Evolutionary conservation across 768 basidiomycete genomes (phyloP), one percentile per base, ranked within the genome.

Genomic region (Daedalea quercina): DNA sequence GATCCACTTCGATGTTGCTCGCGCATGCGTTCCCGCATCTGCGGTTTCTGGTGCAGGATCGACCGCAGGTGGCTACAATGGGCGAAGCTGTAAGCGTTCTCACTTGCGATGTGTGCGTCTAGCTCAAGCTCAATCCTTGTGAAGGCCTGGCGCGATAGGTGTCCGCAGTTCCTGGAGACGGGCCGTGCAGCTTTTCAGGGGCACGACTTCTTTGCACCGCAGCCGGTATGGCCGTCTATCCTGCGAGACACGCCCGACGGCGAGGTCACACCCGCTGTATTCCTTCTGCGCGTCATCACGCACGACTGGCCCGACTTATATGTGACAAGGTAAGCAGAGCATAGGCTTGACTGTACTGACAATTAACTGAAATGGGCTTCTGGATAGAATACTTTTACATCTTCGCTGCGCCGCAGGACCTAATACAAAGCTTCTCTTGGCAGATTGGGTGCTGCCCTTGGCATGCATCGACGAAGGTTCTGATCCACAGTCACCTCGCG

Each of bases 221-320:
- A 90, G 60, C 67, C 69, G 1, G 50, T 64, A 13, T 54, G 53
- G 44, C 17, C 28, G 35, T 13, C 42, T 51, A 34, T 34, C 28
- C 45, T 35, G 26, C 44, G 47, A 40, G 19, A 47, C 20, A 20
- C 25, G 17, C 19, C 25, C 17, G 9, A 28, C 42, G 26, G 46
- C 44, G 25, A 44, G 53, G 53, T 37, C 20, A 20, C 17, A 73
- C 84, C 54, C 7, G 77, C 84, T 0, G 80, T 88, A 6, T 91
- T 83, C 62, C 71, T 90, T 31, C 70, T 89, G 26, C 79, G 87
- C 22, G 81, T 83, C 19, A 77, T 89, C 35, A 71, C 87, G 31
- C 88, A 91, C 59, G 88, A 91, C 60, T 90, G 88, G 87, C 82
- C 86, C 1, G 84, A 90, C 56, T 70, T 69, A 1, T 76, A 65